Base-by-base conservation (phyloP, 768 basidiomycete species). In the Leccinum incarnatum region DNA sequence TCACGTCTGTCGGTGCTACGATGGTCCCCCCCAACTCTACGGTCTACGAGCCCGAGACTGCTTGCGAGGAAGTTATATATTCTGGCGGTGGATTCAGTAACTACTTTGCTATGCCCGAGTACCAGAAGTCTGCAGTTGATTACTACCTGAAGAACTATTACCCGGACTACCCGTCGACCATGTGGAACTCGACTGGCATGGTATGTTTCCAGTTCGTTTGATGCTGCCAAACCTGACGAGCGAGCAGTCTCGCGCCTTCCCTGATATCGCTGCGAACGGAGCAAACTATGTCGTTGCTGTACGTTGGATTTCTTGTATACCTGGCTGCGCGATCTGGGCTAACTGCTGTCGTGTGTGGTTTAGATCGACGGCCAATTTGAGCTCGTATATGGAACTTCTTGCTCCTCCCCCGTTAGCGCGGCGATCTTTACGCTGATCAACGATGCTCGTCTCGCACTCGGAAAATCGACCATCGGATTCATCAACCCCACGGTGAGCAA, bases 1-100 rank as follows among this genome's bases (percentile, higher is more conserved):
- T 82, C 30, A 81, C 81, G 2, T 69, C 76, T 2, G 72, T 82
- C 14, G 80, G 82, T 25, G 82, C 78, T 8, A 82, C 82, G 2
- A 77, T 77, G 66, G 65, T 81, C 25, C 75, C 75, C 21, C 69
- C 74, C 4, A 69, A 69, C 36, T 54, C 65, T 2, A 73, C 70
- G 11, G 72, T 72, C n/a, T 62, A 53, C 4, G 65, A 70, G 0
- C 58, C 56, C 14, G 75, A 75, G 56, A 59, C 56, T 40, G 74
- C 71, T 29, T 75, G 74, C 27, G 65, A 69, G 53, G 60, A 69
- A 40, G 60, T 62, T 1, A 72, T 68, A 34, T 69, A 67, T 53
- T 67, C 68, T 29, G 63, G 71, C 34, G 74, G 74, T 12, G 74
- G 75, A 42, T 75, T 71, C 66, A 74, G 78, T 62, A 76, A 71